These are phyloP conservation scores for Paraphaeosphaeria sporulosa DNA, from an alignment of 2,329 filamentous ascomycete genomes.

Conservation along the genomic window DNA sequence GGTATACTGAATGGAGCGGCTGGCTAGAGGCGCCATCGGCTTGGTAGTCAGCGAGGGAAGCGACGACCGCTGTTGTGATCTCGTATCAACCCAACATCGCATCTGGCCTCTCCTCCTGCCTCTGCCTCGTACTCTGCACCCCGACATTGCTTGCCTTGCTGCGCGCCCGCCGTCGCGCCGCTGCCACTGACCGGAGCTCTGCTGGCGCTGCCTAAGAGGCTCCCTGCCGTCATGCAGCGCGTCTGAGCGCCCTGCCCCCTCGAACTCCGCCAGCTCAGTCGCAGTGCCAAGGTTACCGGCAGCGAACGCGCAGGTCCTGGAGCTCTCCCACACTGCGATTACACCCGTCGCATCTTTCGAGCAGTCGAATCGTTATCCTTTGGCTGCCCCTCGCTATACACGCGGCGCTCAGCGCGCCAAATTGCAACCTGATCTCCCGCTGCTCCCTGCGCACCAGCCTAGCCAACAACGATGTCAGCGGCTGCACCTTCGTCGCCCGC, in stretches of 20 bases:
- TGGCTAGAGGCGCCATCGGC: slow-evolving; percentile 3
- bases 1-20: not conserved
- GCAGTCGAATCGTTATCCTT: not conserved
- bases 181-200: not conserved
- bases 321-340: not conserved
- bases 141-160: not conserved
- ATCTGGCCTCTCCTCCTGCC: not conserved
- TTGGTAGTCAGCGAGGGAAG: slow-evolving; percentile 7
- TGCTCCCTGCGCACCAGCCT: slow-evolving; percentile 36
- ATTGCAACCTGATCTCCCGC: slow-evolving; percentile 18
- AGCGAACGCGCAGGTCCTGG: not conserved
- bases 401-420: slow-evolving; percentile 15
- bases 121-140: not conserved
- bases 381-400: slow-evolving; percentile 11
- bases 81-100: not conserved
- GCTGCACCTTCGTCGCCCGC: slow-evolving; percentile 54
- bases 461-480: slow-evolving; percentile 44
- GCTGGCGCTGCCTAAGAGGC: slow-evolving; percentile 12
- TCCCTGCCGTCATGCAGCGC: slow-evolving; percentile 18
- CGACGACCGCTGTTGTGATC: slow-evolving; percentile 1
- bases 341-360: not conserved
- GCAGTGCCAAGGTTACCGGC: slow-evolving; percentile 12
- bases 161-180: slow-evolving; percentile 13
- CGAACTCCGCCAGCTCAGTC: slow-evolving; percentile 9
- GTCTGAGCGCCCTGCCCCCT: slow-evolving; percentile 11